Conservation (phyloP, 192 early-diverging fungal species). For the Gamsiella multidivaricata region DNA sequence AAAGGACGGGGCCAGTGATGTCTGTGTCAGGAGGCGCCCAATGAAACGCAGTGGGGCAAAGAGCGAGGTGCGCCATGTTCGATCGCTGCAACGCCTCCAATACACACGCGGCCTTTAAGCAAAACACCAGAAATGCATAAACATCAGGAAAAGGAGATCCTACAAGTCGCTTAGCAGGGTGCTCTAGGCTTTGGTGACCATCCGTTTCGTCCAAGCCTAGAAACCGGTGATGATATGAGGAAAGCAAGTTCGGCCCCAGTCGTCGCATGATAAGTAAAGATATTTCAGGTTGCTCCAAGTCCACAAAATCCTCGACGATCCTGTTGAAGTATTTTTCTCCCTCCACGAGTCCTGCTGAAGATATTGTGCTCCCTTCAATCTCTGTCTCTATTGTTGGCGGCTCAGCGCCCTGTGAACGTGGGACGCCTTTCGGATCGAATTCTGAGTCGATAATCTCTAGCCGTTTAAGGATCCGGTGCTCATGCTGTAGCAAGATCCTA, state of each 20-base stretch:
- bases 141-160: constrained; percentile 32
- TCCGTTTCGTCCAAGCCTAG: constrained; percentile 30
- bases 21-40: constrained; percentile 23
- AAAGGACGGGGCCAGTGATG: background rate
- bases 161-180: background rate
- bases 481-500: constrained; percentile 34
- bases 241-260: constrained; percentile 43
- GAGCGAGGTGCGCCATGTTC: constrained; percentile 37
- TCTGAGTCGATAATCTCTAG: constrained; percentile 21
- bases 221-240: constrained; percentile 17
- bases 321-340: constrained; percentile 45
- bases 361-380: background rate
- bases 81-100: constrained; percentile 36
- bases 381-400: background rate
- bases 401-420: background rate
- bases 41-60: constrained; percentile 46
- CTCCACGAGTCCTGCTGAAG: constrained; percentile 21
- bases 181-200: constrained; percentile 18
- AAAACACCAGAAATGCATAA: constrained; percentile 41
- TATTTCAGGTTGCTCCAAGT: constrained; percentile 23
- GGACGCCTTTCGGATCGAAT: background rate
- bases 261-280: constrained; percentile 37
- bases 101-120: constrained; percentile 33
- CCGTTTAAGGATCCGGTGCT: constrained; percentile 35
- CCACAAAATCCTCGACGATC: constrained; percentile 46